phyloP scores from a whole-genome alignment of 2,329 filamentous ascomycete species.

The Lecanosticta acicola region DNA sequence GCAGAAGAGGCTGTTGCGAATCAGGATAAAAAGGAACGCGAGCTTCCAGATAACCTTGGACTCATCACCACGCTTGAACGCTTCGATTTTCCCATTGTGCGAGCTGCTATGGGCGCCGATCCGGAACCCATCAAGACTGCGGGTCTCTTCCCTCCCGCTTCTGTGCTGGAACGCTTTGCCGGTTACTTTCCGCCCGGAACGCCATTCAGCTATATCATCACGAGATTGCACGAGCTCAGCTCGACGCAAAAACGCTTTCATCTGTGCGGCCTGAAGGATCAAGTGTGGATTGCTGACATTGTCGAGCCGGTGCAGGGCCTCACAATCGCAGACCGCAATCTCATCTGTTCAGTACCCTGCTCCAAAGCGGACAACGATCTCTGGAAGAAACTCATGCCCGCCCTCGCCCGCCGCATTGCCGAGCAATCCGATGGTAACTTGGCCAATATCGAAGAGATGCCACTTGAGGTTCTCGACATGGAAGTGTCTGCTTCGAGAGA shows the following conservation, averaged over 20 bases:
- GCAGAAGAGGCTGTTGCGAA: neutral
- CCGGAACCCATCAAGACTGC: slow-evolving; percentile 63
- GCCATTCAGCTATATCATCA: slow-evolving; percentile 76
- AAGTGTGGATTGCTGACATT: slow-evolving; percentile 62
- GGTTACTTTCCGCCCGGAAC: slow-evolving; percentile 75
- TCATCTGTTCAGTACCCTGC: slow-evolving; percentile 67
- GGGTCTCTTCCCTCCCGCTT: slow-evolving; percentile 66
- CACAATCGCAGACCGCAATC: slow-evolving; percentile 66
- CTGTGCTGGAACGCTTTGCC: slow-evolving; percentile 68
- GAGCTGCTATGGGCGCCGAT: slow-evolving; percentile 56
- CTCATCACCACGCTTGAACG: slow-evolving; percentile 72
- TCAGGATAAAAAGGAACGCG: neutral
- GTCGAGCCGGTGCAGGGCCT: slow-evolving; percentile 67
- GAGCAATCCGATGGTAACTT: slow-evolving; percentile 61
- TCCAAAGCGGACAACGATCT: slow-evolving; percentile 48
- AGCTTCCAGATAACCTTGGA: slow-evolving; percentile 42
- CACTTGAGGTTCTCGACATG: slow-evolving; percentile 67
- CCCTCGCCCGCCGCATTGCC: slow-evolving; percentile 65
- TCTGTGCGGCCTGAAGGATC: slow-evolving; percentile 60
- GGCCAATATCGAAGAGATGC: slow-evolving; percentile 63
- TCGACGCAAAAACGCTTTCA: slow-evolving; percentile 61
- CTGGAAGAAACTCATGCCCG: slow-evolving; percentile 48
- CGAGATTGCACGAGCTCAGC: slow-evolving; percentile 66
- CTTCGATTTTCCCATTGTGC: slow-evolving; percentile 60
- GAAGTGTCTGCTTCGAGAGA: slow-evolving; percentile 40